Conservation (phyloP, 2,329 filamentous ascomycete species). For the Trichothecium roseum region DNA sequence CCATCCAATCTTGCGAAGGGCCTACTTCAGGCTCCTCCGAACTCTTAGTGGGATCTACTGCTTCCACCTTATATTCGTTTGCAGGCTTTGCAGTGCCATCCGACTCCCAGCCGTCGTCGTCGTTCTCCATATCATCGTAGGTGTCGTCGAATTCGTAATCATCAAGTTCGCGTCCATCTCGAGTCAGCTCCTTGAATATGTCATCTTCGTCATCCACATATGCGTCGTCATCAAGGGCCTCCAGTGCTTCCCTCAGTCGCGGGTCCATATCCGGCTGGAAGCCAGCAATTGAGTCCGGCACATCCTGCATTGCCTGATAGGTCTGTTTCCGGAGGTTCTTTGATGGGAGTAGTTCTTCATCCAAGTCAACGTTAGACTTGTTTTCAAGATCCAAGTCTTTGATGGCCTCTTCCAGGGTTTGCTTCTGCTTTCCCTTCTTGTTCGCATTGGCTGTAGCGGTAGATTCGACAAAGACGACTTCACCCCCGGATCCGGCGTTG, state of each 20-base stretch:
- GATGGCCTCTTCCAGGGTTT: slow-evolving; percentile 74
- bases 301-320: slow-evolving; percentile 87
- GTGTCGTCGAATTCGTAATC: slow-evolving; percentile 66
- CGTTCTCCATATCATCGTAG: slow-evolving; percentile 43
- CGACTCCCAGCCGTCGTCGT: slow-evolving; percentile 86
- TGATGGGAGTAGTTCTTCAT: slow-evolving; percentile 66
- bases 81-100: slow-evolving; percentile 79
- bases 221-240: slow-evolving; percentile 89
- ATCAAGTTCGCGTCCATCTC: slow-evolving; percentile 64
- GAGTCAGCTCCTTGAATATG: slow-evolving; percentile 65
- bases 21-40: slow-evolving; percentile 46
- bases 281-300: slow-evolving; percentile 83
- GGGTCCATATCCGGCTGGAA: slow-evolving; percentile 99
- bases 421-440: slow-evolving; percentile 61
- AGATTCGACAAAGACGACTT: slow-evolving; percentile 77
- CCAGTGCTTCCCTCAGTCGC: slow-evolving; percentile 76
- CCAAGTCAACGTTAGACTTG: slow-evolving; percentile 48
- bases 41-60: slow-evolving; percentile 36
- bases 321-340: slow-evolving; percentile 67
- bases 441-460: slow-evolving; percentile 51
- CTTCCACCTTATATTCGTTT: slow-evolving; percentile 41
- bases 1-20: slow-evolving; percentile 73
- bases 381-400: slow-evolving; percentile 32
- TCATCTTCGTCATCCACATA: slow-evolving; percentile 88
- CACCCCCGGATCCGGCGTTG: slow-evolving; percentile 54